Evolutionary conservation across 805 yeast species (phyloP).

Genomic region (Candida silvicultrix): DNA sequence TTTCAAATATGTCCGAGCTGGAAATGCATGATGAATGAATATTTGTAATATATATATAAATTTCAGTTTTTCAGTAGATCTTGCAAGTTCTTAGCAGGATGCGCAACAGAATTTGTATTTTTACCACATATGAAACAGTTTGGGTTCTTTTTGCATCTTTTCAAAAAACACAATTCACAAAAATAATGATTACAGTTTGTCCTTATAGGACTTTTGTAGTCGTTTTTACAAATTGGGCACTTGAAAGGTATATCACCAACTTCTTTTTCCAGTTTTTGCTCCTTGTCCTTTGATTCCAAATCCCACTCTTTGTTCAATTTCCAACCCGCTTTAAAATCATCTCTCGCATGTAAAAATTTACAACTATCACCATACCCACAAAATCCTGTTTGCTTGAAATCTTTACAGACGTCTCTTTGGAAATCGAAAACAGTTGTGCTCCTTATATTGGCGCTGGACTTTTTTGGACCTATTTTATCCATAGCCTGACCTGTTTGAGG

Average conservation of each 20-base stretch:
- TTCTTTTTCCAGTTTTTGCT: slow-evolving; percentile 20
- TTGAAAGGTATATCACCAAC: slow-evolving; percentile 43
- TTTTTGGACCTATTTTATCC: slow-evolving; percentile 31
- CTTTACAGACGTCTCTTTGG: slow-evolving; percentile 93
- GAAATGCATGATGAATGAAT: not conserved
- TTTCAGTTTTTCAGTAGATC: slow-evolving; percentile 11
- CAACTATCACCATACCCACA: slow-evolving; percentile 98
- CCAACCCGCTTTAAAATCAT: slow-evolving; percentile 70
- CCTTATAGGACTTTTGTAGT: slow-evolving; percentile 48
- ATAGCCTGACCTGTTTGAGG: slow-evolving; percentile 12
- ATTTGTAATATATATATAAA: not conserved
- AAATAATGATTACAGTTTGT: slow-evolving; percentile 60
- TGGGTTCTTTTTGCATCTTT: slow-evolving; percentile 34
- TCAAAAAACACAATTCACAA: slow-evolving; percentile 56
- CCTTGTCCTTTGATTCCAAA: slow-evolving; percentile 12
- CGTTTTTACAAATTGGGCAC: slow-evolving; percentile 54
- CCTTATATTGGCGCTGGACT: slow-evolving; percentile 41
- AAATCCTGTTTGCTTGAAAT: slow-evolving; percentile 82
- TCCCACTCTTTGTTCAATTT: slow-evolving; percentile 72
- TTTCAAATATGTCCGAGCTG: not conserved
- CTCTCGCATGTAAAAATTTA: slow-evolving; percentile 87
- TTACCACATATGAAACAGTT: slow-evolving; percentile 52
- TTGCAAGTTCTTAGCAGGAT: slow-evolving; percentile 40
- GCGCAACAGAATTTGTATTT: slow-evolving; percentile 55
- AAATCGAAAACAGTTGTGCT: slow-evolving; percentile 74